Conservation (phyloP, 306 rosid genomes). For the Lithocarpus polystachyus region DNA sequence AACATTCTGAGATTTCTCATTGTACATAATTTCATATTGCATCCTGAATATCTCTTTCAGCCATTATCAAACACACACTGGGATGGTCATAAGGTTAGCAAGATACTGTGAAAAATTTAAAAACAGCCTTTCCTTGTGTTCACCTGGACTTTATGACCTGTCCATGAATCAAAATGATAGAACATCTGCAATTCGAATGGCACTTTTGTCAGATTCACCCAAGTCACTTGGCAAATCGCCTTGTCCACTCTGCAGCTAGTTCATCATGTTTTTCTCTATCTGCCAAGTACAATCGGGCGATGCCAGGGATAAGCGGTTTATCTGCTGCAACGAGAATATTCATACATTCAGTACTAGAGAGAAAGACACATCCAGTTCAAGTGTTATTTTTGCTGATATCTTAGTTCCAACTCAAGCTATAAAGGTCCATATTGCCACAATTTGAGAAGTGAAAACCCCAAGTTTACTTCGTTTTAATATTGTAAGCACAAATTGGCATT, state of each 20-base stretch:
- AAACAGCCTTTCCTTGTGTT: not conserved
- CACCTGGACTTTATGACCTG: not conserved
- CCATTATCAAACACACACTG: not conserved
- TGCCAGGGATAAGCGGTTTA: slow-evolving; percentile 62
- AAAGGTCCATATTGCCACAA: not conserved
- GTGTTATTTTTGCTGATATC: not conserved
- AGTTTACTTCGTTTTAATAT: no score
- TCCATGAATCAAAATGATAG: not conserved
- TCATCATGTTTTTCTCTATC: slow-evolving; percentile 74
- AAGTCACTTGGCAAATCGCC: slow-evolving; percentile 78
- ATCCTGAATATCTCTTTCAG: not conserved
- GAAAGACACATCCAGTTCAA: not conserved
- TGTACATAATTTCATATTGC: not conserved
- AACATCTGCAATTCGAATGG: slow-evolving; percentile 8
- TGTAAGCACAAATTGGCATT: no score
- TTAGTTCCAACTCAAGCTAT: not conserved
- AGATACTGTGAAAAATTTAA: not conserved
- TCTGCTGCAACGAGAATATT: slow-evolving; percentile 38
- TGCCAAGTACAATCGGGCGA: slow-evolving; percentile 71
- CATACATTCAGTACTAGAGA: slow-evolving; percentile 7
- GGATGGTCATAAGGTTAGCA: not conserved
- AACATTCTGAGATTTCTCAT: not conserved
- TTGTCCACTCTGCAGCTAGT: slow-evolving; percentile 80
- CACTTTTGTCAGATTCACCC: slow-evolving; percentile 24
- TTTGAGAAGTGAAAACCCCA: no score